Percentiles rank a stretch among this genome's conserved stretches.
Conservation (phyloP, 2,329 filamentous ascomycete species). For the Ciborinia camelliae region DNA sequence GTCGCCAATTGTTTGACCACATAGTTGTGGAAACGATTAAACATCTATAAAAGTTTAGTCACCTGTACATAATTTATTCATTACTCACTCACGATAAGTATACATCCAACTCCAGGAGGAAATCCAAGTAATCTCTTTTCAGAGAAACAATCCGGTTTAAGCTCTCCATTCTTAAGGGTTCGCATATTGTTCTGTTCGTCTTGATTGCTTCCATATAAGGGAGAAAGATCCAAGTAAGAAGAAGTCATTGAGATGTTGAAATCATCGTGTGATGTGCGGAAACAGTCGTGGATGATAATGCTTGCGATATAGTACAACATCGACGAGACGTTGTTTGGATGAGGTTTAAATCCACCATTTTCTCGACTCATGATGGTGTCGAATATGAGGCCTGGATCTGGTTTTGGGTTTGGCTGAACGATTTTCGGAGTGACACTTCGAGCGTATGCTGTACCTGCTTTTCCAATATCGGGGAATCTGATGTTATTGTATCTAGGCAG, state of each 20-base stretch:
- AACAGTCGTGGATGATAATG: slow-evolving; percentile 52
- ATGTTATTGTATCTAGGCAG: slow-evolving; percentile 46
- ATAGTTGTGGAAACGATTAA: slow-evolving; percentile 83
- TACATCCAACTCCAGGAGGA: slow-evolving; percentile 65
- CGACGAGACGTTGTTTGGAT: slow-evolving; percentile 45
- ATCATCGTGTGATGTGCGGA: slow-evolving; percentile 34
- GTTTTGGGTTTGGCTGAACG: slow-evolving; percentile 54
- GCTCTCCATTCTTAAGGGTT: slow-evolving; percentile 64
- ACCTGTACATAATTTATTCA: slow-evolving; percentile 11
- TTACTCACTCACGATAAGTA: slow-evolving; percentile 51
- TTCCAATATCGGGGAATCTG: slow-evolving; percentile 60
- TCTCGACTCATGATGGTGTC: slow-evolving; percentile 51
- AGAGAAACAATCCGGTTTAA: slow-evolving; percentile 69
- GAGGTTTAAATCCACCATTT: slow-evolving; percentile 34
- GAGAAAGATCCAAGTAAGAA: slow-evolving; percentile 48
- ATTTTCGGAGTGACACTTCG: slow-evolving; percentile 59
- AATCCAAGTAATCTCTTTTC: slow-evolving; percentile 66
- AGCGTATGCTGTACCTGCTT: slow-evolving; percentile 63
- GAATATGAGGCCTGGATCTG: slow-evolving; percentile 61
- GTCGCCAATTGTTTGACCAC: slow-evolving; percentile 70
- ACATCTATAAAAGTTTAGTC: slow-evolving; percentile 48
- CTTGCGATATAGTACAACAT: slow-evolving; percentile 49
- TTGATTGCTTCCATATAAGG: slow-evolving; percentile 44
- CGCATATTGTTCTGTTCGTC: slow-evolving; percentile 51
- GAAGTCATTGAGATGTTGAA: slow-evolving; percentile 24